Evolutionary conservation across 345 rosid genomes (phyloP).

Genomic region (Gossypium ekmanianum): DNA sequence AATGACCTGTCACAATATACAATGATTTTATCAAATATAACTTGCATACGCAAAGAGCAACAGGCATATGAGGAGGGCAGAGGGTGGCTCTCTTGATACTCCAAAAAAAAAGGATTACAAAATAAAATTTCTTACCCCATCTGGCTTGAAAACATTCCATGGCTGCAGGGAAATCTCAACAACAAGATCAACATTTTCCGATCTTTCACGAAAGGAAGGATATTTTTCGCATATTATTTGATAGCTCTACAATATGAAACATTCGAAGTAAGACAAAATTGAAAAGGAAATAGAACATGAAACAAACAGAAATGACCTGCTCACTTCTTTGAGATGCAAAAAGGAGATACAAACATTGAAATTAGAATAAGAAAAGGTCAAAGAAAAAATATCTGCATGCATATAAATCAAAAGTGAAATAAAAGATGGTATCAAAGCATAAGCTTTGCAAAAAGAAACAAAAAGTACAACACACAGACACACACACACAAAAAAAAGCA

Average conservation of each 20-base stretch:
- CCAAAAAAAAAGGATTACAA: neutral
- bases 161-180: constrained; percentile 95
- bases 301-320: neutral
- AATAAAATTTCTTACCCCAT: constrained; percentile 55
- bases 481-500: neutral
- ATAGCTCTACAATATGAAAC: constrained; percentile 60
- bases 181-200: constrained; percentile 93
- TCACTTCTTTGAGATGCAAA: constrained; percentile 3
- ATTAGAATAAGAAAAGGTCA: neutral
- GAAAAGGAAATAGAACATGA: neutral
- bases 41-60: constrained; percentile 10
- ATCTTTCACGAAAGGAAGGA: constrained; percentile 91
- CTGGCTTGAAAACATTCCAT: constrained; percentile 97
- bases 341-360: neutral
- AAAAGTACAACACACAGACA: neutral
- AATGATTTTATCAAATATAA: constrained; percentile 10
- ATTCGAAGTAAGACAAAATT: constrained; percentile 12
- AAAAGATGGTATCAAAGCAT: neutral
- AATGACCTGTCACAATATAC: constrained; percentile 58
- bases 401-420: neutral
- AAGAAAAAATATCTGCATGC: neutral
- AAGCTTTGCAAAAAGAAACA: neutral
- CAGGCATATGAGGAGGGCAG: neutral
- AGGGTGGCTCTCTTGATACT: neutral
- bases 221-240: constrained; percentile 80